Evolutionary conservation across 2,329 filamentous ascomycete species (phyloP).

Genomic region (Hymenoscyphus linearis): DNA sequence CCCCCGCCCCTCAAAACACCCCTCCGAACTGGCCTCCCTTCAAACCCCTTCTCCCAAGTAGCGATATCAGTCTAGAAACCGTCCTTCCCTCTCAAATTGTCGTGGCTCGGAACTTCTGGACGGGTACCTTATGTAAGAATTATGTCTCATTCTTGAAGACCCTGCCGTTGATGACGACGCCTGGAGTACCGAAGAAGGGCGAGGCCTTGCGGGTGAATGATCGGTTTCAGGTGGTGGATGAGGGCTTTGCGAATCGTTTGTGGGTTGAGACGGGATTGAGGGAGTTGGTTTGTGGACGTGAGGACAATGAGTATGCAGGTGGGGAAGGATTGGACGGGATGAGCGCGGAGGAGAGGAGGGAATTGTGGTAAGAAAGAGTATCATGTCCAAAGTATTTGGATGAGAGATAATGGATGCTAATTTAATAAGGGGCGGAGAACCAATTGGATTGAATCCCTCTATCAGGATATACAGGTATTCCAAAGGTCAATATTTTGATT

Average conservation of each 20-base stretch:
- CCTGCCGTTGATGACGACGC: conserved; percentile 58
- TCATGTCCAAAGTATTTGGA: conserved; percentile 14
- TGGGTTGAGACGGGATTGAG: conserved; percentile 75
- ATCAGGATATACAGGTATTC: conserved; percentile 86
- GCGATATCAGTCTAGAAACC: conserved; percentile 48
- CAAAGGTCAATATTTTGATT: conserved; percentile 84
- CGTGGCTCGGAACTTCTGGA: conserved; percentile 57
- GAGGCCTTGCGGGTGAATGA: conserved; percentile 79
- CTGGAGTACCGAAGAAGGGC: conserved; percentile 59
- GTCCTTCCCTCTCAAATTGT: conserved; percentile 57
- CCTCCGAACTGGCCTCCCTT: conserved; percentile 57
- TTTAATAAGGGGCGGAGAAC: conserved; percentile 68
- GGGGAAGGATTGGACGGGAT: conserved; percentile 18
- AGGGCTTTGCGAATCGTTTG: conserved; percentile 64
- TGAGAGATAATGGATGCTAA: conserved; percentile 26
- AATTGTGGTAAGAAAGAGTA: conserved; percentile 30
- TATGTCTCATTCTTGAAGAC: conserved; percentile 57
- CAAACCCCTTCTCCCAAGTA: conserved; percentile 48
- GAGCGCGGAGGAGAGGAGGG: conserved; percentile 23
- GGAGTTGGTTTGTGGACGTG: conserved; percentile 36
- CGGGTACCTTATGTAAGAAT: conserved; percentile 54
- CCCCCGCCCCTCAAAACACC: conserved; percentile 11
- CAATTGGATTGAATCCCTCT: conserved; percentile 80
- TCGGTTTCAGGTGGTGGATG: conserved; percentile 76
- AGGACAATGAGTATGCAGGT: conserved; percentile 10